A percentile compares a stretch with the other conserved stretches of the same genome.
phyloP scores from a whole-genome alignment of 345 rosid genomes.

The Melaleuca alternifolia region DNA sequence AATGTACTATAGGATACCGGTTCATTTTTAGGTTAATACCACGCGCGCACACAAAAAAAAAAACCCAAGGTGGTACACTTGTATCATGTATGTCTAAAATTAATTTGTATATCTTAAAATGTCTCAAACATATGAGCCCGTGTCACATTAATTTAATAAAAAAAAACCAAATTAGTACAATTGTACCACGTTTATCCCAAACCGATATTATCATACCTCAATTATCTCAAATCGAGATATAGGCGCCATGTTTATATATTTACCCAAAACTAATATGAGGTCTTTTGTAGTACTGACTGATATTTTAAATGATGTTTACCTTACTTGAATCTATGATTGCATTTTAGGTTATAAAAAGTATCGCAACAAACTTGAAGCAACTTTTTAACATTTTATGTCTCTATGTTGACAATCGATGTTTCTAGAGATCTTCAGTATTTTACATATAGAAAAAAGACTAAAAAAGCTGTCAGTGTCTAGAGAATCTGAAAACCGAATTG shows the following conservation, averaged over 20 bases:
- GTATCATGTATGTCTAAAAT: too few relatives aligned
- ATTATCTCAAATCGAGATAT: too few relatives aligned
- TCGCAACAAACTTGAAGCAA: background rate
- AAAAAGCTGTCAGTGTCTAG: background rate
- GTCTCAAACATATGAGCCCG: too few relatives aligned
- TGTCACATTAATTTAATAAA: background rate
- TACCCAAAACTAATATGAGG: too few relatives aligned
- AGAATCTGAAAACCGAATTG: background rate
- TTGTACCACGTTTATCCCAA: too few relatives aligned
- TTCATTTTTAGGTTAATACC: too few relatives aligned
- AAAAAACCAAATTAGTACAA: background rate
- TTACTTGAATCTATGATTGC: background rate
- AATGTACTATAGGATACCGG: background rate
- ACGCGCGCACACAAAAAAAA: too few relatives aligned
- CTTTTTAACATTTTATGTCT: background rate
- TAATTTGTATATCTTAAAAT: too few relatives aligned
- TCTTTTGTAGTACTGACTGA: background rate
- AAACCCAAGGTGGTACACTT: accelerated
- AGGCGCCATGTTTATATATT: too few relatives aligned
- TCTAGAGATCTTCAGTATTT: background rate
- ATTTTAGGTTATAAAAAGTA: background rate
- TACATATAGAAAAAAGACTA: background rate
- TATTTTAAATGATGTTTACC: background rate
- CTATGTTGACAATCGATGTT: background rate
- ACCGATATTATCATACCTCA: too few relatives aligned